Evolutionary conservation across 371 early-diverging fungal species (phyloP).

Genomic region (Polyrhizophydium stewartii): DNA sequence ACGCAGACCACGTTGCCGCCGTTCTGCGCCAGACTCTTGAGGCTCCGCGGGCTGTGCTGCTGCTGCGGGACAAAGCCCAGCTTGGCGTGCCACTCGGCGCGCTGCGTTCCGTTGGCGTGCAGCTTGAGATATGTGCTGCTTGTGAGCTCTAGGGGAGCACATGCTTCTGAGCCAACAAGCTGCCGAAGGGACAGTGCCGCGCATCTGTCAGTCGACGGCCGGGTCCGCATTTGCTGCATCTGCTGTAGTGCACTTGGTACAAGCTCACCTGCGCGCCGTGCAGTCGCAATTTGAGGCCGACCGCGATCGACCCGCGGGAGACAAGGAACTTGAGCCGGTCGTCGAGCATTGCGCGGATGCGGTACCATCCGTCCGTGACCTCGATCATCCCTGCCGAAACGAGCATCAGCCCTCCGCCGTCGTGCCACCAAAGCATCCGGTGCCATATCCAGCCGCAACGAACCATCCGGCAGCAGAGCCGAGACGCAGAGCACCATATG

Average conservation of each 20-base stretch:
- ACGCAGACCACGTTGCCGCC: constrained; percentile 70
- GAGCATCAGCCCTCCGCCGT: no score
- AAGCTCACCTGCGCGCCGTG: constrained; percentile 56
- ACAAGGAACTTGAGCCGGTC: constrained; percentile 45
- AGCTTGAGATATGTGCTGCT: constrained; percentile 37
- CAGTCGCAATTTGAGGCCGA: constrained; percentile 67
- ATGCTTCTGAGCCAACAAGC: constrained; percentile 39
- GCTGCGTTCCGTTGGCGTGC: constrained; percentile 56
- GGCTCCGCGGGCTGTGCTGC: constrained; percentile 25
- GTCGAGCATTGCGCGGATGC: constrained; percentile 57
- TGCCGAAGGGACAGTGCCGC: constrained; percentile 2
- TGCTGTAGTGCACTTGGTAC: no score
- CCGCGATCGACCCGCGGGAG: constrained; percentile 32
- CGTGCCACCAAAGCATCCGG: no score
- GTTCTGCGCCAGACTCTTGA: constrained; percentile 45
- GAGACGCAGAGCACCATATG: constrained; percentile 70
- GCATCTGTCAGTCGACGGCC: neutral
- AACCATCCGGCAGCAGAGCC: constrained; percentile 25
- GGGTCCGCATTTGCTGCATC: neutral
- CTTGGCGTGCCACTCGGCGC: constrained; percentile 64
- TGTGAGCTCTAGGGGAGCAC: constrained; percentile 42
- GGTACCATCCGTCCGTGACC: constrained; percentile 81
- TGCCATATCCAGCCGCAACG: neutral
- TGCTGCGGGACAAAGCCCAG: constrained; percentile 56
- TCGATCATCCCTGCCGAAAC: constrained; percentile 22